A percentile compares a stretch with the other conserved stretches of the same genome.
Conservation (phyloP, 345 rosid species). For the Eutrema heterophyllum region DNA sequence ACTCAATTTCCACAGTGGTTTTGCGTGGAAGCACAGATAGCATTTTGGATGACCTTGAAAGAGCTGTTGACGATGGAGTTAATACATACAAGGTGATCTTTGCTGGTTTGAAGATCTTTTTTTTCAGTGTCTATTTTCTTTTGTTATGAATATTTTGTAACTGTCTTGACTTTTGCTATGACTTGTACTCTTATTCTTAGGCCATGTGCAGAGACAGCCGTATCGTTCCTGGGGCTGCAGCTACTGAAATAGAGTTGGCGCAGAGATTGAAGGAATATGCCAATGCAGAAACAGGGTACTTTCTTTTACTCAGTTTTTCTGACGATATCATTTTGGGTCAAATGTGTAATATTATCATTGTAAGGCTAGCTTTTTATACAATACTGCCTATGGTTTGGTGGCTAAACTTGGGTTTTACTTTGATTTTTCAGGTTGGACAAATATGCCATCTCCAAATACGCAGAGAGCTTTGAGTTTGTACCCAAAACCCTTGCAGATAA, state of each 20-base stretch:
- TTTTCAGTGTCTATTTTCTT: background rate
- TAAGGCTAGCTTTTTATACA: background rate
- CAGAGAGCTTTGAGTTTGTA: conserved; percentile 97
- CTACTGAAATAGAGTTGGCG: conserved; percentile 94
- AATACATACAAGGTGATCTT: conserved; percentile 84
- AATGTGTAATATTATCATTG: background rate
- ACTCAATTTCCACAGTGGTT: conserved; percentile 79
- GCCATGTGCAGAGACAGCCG: conserved; percentile 99
- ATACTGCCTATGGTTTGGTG: background rate
- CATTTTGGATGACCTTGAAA: conserved; percentile 94
- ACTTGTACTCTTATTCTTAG: conserved; percentile 34
- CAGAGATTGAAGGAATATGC: conserved; percentile 90
- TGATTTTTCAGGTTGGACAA: conserved; percentile 65
- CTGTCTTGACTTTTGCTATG: background rate
- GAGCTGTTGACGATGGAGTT: conserved; percentile 99
- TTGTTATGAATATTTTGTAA: background rate
- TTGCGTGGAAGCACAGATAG: conserved; percentile 96
- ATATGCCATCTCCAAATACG: conserved; percentile 89
- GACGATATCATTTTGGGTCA: background rate
- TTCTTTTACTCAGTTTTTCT: background rate
- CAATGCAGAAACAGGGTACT: conserved; percentile 88
- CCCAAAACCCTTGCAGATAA: conserved; percentile 89
- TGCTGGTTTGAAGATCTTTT: background rate
- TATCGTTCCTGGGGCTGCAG: conserved; percentile 89
- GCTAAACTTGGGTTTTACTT: background rate